A percentile compares a stretch with the other conserved stretches of the same genome.
These are phyloP conservation scores for Talaromyces albobiverticillius DNA, from an alignment of 2,329 filamentous ascomycete species.

Conservation along the genomic window DNA sequence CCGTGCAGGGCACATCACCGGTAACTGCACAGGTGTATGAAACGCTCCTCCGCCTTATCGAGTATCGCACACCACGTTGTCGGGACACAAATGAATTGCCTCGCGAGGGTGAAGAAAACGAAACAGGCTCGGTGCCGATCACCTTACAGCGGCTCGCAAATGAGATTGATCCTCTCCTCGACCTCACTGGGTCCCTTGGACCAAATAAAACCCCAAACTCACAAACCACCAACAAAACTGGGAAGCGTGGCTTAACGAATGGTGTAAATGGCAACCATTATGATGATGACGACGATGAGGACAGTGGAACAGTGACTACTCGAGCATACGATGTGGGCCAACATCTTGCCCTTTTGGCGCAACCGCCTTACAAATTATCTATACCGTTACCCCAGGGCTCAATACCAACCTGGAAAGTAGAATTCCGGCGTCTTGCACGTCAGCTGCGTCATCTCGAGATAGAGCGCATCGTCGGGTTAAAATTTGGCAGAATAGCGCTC, in stretches of 20 bases:
- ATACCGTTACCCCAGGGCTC: constrained; percentile 43
- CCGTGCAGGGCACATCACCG: constrained; percentile 66
- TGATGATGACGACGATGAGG: constrained; percentile 44
- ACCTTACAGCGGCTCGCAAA: constrained; percentile 32
- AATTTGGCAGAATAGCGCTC: constrained; percentile 72
- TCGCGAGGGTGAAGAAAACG: constrained; percentile 40
- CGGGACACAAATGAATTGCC: constrained; percentile 44
- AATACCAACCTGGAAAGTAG: constrained; percentile 75
- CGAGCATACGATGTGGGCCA: constrained; percentile 32
- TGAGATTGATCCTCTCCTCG: constrained; percentile 36
- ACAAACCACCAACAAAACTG: constrained; percentile 25
- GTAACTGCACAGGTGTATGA: constrained; percentile 77
- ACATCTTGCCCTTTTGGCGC: constrained; percentile 50
- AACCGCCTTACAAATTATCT: constrained; percentile 38
- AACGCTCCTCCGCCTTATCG: constrained; percentile 67
- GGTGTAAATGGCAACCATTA: constrained; percentile 31
- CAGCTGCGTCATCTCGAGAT: constrained; percentile 73
- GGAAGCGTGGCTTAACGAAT: constrained; percentile 32
- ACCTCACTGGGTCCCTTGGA: constrained; percentile 35
- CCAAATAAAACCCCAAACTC: constrained; percentile 18
- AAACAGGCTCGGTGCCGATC: constrained; percentile 36
- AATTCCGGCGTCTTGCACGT: constrained; percentile 71
- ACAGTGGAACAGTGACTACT: constrained; percentile 19
- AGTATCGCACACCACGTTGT: constrained; percentile 66
- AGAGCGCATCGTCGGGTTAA: constrained; percentile 74